phyloP scores from a whole-genome alignment of 2,329 filamentous ascomycete species.

The Pseudogymnoascus verrucosus region DNA sequence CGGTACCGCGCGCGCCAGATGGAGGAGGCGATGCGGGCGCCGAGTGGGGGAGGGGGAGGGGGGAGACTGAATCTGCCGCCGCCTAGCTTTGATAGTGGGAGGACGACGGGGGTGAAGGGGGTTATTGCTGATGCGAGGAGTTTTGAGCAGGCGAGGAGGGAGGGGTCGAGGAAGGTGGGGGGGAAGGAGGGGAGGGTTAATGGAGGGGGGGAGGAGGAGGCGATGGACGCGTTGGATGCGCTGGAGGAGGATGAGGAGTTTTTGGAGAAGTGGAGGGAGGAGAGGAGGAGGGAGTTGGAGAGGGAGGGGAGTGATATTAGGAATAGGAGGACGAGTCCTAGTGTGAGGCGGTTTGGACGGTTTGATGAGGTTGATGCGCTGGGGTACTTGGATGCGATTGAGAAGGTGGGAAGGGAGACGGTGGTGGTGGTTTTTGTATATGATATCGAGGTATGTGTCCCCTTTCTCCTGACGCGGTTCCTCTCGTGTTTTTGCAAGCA shows the following conservation, averaged over 20 bases:
- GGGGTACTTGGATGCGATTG: conserved; percentile 92
- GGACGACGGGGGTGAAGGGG: conserved; percentile 75
- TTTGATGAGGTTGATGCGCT: conserved; percentile 79
- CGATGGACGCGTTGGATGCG: conserved; percentile 32
- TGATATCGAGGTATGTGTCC: conserved; percentile 64
- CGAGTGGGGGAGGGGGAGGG: conserved; percentile 54
- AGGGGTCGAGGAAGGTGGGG: conserved; percentile 29
- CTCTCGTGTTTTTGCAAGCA: background rate
- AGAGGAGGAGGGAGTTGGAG: conserved; percentile 69
- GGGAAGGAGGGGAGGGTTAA: conserved; percentile 33
- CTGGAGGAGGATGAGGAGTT: conserved; percentile 66
- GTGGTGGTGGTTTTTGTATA: conserved; percentile 91
- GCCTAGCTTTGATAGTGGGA: conserved; percentile 55
- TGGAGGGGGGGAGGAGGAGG: conserved; percentile 35
- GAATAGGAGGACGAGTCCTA: conserved; percentile 66
- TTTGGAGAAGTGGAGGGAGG: conserved; percentile 76
- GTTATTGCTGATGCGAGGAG: conserved; percentile 78
- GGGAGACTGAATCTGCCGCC: conserved; percentile 58
- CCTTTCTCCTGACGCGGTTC: background rate
- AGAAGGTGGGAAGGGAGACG: conserved; percentile 74
- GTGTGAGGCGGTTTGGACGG: conserved; percentile 67
- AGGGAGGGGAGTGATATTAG: conserved; percentile 48
- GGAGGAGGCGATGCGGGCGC: conserved; percentile 58
- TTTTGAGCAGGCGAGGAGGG: conserved; percentile 56
- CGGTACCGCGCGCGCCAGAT: conserved; percentile 35